Percentiles rank a stretch among this genome's conserved stretches.
Evolutionary conservation across 345 rosid species (phyloP).

Genomic region (Reutealis trisperma): DNA sequence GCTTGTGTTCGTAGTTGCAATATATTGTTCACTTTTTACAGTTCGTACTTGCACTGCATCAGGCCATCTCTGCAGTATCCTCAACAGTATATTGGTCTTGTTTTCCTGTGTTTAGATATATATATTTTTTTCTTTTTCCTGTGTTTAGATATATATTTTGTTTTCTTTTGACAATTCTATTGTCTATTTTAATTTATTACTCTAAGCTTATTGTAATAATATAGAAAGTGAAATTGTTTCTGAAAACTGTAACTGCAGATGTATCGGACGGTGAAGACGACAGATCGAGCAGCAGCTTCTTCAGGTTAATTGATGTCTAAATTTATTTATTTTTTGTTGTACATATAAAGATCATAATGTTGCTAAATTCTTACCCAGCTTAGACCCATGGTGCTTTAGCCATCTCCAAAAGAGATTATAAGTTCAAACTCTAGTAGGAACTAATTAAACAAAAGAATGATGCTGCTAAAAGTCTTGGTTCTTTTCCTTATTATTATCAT

Average conservation of each 20-base stretch:
- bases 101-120: background rate
- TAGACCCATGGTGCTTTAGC: too few species aligned
- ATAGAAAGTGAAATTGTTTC: background rate
- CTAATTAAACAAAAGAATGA: too few species aligned
- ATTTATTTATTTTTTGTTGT: background rate
- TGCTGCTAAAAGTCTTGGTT: background rate
- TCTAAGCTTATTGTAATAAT: background rate
- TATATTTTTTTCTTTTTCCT: constrained; percentile 2
- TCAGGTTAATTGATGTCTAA: constrained; percentile 42
- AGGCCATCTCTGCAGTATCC: constrained; percentile 23
- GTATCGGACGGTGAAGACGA: constrained; percentile 76
- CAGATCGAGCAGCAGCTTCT: constrained; percentile 67
- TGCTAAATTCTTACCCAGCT: too few species aligned
- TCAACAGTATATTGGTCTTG: constrained; percentile 28
- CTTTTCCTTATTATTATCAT: too few species aligned
- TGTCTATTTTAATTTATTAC: background rate
- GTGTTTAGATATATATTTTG: background rate
- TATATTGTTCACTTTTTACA: constrained; percentile 30
- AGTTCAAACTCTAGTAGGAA: too few species aligned
- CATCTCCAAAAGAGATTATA: too few species aligned
- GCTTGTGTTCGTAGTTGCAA: constrained; percentile 23
- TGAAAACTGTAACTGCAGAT: constrained; percentile 38
- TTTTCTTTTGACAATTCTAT: background rate
- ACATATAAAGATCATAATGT: too few species aligned
- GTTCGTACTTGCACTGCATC: constrained; percentile 39